Conservation (phyloP, 1,284 basidiomycete species). For the Ganoderma multipileum region DNA sequence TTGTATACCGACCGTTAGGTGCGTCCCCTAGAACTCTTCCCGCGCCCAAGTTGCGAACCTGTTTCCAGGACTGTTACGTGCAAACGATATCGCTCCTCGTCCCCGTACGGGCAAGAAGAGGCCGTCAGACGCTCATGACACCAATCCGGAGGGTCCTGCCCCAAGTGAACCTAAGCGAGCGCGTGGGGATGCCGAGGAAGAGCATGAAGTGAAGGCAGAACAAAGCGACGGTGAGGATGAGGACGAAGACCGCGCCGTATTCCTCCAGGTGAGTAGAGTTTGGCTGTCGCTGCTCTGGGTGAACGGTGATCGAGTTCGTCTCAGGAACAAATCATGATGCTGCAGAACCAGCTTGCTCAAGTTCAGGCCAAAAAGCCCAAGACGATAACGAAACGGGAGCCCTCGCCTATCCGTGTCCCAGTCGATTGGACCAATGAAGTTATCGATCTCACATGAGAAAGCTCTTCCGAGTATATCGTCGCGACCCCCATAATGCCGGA, state of each 20-base stretch:
- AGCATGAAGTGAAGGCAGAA: slow-evolving; percentile 9
- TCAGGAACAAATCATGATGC: slow-evolving; percentile 19
- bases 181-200: neutral
- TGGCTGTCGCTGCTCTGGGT: neutral
- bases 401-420: slow-evolving; percentile 15
- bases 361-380: slow-evolving; percentile 5
- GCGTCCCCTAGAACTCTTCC: neutral
- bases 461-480: neutral
- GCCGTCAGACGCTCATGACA: neutral
- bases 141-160: neutral
- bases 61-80: slow-evolving; percentile 11
- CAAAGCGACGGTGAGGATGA: neutral
- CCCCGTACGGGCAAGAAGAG: slow-evolving; percentile 1
- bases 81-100: slow-evolving; percentile 11
- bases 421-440: slow-evolving; percentile 5
- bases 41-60: neutral
- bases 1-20: slow-evolving; percentile 25
- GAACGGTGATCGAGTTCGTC: neutral
- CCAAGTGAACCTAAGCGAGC: slow-evolving; percentile 13
- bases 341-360: slow-evolving; percentile 13
- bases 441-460: slow-evolving; percentile 20
- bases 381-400: slow-evolving; percentile 10
- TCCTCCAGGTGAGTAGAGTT: slow-evolving; percentile 6
- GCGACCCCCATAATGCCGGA: neutral
- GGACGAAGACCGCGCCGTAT: slow-evolving; percentile 8